phyloP scores from a whole-genome alignment of 139 green algal genomes.

The Volvox reticuliferus region DNA sequence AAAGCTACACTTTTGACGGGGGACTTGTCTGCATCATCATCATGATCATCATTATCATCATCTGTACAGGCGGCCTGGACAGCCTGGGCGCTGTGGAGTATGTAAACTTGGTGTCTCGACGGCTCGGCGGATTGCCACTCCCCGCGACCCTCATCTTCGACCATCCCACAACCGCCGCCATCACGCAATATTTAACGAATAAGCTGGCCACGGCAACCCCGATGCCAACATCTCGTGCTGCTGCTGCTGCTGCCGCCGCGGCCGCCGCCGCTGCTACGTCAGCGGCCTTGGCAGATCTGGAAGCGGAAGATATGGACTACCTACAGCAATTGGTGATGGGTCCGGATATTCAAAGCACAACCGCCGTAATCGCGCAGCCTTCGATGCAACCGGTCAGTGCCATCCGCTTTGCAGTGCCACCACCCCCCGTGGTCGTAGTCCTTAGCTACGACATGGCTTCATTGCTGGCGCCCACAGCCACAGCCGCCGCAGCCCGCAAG shows the following conservation, averaged over 20 bases:
- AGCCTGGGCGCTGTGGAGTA: conserved; percentile 87
- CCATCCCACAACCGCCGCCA: conserved; percentile 78
- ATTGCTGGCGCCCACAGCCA: not conserved
- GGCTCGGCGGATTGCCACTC: conserved; percentile 64
- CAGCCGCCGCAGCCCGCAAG: not conserved
- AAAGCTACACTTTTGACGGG: no score
- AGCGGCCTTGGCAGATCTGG: not conserved
- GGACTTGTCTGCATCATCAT: no score
- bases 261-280: not conserved
- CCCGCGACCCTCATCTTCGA: conserved; percentile 81
- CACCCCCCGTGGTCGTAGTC: not conserved
- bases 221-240: not conserved
- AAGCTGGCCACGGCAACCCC: conserved; percentile 41
- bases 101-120: conserved; percentile 71
- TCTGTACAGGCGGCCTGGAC: conserved; percentile 76
- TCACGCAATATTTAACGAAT: conserved; percentile 56
- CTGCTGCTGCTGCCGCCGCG: not conserved
- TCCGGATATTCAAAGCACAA: not conserved
- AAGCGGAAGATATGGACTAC: not conserved
- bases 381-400: not conserved
- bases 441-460: conserved; percentile 31
- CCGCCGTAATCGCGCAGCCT: not conserved
- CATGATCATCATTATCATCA: no score
- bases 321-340: conserved; percentile 17
- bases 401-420: not conserved